Conservation (phyloP, 2,329 filamentous ascomycete species). For the Xylariomycetidae sp. region DNA sequence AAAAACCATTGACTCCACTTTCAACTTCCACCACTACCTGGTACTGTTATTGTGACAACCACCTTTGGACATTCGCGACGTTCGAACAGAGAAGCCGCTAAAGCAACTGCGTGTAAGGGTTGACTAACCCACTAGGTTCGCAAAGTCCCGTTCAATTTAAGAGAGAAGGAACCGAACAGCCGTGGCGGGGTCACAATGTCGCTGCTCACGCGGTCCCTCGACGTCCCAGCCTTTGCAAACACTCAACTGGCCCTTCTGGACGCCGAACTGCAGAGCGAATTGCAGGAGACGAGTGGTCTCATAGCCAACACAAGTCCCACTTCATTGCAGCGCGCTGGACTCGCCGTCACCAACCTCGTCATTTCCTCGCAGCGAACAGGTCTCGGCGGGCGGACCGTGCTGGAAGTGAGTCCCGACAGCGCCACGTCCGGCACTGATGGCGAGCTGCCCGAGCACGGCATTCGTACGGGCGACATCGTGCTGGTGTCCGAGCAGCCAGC, state of each 20-base stretch:
- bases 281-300: constrained; percentile 62
- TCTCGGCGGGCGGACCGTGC: constrained; percentile 80
- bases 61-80: no score
- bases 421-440: constrained; percentile 44
- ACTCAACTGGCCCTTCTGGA: constrained; percentile 67
- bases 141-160: no score
- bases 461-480: constrained; percentile 73
- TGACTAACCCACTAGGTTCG: no score
- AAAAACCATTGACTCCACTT: no score
- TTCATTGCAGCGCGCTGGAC: constrained; percentile 67
- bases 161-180: no score
- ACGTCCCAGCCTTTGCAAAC: constrained; percentile 62
- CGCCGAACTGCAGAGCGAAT: constrained; percentile 65
- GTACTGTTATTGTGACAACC: no score
- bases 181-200: constrained; percentile 33
- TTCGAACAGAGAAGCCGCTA: no score
- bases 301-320: constrained; percentile 62
- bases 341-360: constrained; percentile 70
- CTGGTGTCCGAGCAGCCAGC: constrained; percentile 68
- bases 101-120: no score
- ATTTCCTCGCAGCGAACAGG: constrained; percentile 77
- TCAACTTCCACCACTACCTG: no score
- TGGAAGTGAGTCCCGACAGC: constrained; percentile 72
- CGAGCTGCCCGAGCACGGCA: constrained; percentile 67
- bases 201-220: constrained; percentile 37